These are phyloP conservation scores for Raffaelea arxii DNA, from an alignment of 2,329 filamentous ascomycete species.

Conservation along the genomic window DNA sequence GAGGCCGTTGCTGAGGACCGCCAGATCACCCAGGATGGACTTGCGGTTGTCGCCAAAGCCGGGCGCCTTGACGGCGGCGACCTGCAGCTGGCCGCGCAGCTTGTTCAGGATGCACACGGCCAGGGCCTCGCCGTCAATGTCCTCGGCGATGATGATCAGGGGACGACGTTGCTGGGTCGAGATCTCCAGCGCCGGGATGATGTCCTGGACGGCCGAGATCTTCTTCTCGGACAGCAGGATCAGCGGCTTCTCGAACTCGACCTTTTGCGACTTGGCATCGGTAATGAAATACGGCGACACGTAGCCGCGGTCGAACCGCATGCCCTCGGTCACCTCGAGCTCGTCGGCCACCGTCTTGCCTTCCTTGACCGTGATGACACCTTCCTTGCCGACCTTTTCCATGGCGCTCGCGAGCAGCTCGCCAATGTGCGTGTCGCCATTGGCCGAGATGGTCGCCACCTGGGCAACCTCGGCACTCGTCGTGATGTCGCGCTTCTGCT, in stretches of 20 bases:
- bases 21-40: slow-evolving; percentile 95
- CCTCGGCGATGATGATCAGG: slow-evolving; percentile 96
- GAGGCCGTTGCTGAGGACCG: slow-evolving; percentile 88
- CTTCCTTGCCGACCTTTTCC: slow-evolving; percentile 99
- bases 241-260: slow-evolving; percentile 98
- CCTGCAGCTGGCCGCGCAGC: slow-evolving; percentile 97
- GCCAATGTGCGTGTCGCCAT: slow-evolving; percentile 91
- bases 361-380: slow-evolving; percentile 99
- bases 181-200: slow-evolving; percentile 93
- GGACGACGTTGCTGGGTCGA: slow-evolving; percentile 92
- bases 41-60: slow-evolving; percentile 99
- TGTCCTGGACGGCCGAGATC: slow-evolving; percentile 98
- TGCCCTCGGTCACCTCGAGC: slow-evolving; percentile 97
- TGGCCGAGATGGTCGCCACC: slow-evolving; percentile 96
- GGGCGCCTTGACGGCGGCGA: slow-evolving; percentile 95
- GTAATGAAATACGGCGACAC: slow-evolving; percentile 99
- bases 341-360: slow-evolving; percentile 97
- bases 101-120: slow-evolving; percentile 99
- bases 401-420: slow-evolving; percentile 95
- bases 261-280: slow-evolving; percentile 96
- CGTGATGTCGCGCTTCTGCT: slow-evolving; percentile 97
- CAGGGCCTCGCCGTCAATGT: slow-evolving; percentile 96
- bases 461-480: slow-evolving; percentile 95
- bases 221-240: slow-evolving; percentile 99
- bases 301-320: slow-evolving; percentile 98